A percentile compares a stretch with the other conserved stretches of the same genome.
phyloP scores from a whole-genome alignment of 2,329 filamentous ascomycete species.

The Verticillium longisporum region DNA sequence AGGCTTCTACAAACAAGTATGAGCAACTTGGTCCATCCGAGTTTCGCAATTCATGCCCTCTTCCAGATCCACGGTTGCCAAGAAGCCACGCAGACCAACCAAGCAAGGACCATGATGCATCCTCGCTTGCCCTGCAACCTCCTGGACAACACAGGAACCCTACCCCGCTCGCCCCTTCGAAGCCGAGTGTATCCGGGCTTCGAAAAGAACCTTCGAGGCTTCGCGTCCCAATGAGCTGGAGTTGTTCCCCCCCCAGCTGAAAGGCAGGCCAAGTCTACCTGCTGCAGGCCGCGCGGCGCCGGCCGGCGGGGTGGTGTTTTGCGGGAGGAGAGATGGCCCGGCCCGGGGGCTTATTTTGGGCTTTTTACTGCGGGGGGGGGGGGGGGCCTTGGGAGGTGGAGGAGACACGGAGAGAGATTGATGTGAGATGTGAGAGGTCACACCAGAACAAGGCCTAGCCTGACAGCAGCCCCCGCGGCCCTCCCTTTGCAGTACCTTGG shows the following conservation, averaged over 20 bases:
- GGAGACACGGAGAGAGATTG: not conserved
- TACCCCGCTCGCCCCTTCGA: not conserved
- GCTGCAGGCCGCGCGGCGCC: not conserved
- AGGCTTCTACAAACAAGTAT: too few species aligned
- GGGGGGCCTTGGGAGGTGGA: too few species aligned
- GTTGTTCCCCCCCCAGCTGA: not conserved
- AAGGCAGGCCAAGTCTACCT: not conserved
- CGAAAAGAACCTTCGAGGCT: not conserved
- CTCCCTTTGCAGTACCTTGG: not conserved
- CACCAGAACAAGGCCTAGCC: not conserved
- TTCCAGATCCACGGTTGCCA: too few species aligned
- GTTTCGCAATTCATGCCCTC: too few species aligned
- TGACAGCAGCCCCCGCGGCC: not conserved
- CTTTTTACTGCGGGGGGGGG: too few species aligned
- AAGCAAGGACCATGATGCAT: not conserved
- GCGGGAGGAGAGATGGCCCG: too few species aligned
- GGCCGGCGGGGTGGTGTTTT: too few species aligned
- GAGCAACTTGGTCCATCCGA: too few species aligned
- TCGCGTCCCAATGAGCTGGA: not conserved
- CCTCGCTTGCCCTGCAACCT: not conserved
- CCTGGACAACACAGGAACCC: not conserved
- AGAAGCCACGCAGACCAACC: not conserved
- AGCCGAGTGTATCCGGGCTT: not conserved
- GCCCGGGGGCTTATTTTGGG: too few species aligned
- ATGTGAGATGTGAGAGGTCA: not conserved